These are phyloP conservation scores for Taphrina communis DNA, from an alignment of 1,139 yeast species.

Conservation along the genomic window DNA sequence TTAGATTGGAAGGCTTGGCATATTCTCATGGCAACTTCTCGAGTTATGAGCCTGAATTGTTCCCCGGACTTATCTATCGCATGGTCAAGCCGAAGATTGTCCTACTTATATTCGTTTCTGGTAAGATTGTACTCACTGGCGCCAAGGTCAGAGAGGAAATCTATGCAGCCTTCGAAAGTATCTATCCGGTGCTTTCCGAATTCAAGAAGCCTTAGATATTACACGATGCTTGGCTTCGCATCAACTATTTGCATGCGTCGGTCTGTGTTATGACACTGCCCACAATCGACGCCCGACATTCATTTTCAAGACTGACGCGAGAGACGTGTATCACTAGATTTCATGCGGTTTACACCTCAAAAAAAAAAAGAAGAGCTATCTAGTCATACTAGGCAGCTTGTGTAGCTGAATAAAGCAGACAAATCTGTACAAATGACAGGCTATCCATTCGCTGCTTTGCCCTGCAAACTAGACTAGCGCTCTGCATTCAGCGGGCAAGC, in stretches of 20 bases:
- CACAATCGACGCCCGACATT: slow-evolving; percentile 17
- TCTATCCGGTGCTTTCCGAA: slow-evolving; percentile 97
- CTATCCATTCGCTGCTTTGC: background rate
- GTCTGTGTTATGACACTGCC: slow-evolving; percentile 19
- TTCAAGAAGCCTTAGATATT: slow-evolving; percentile 66
- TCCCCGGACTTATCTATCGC: slow-evolving; percentile 98
- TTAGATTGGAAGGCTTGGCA: slow-evolving; percentile 95
- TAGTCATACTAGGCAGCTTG: background rate
- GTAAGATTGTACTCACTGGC: slow-evolving; percentile 97
- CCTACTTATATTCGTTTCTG: slow-evolving; percentile 90
- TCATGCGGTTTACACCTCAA: background rate
- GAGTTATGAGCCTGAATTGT: slow-evolving; percentile 89
- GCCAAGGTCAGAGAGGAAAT: slow-evolving; percentile 99
- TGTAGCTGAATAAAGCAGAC: slow-evolving; percentile 14
- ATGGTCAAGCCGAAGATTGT: slow-evolving; percentile 99
- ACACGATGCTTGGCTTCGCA: slow-evolving; percentile 10
- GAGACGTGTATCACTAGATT: slow-evolving; percentile 9
- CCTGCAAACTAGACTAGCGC: background rate
- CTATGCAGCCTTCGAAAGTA: slow-evolving; percentile 94
- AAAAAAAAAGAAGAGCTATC: background rate
- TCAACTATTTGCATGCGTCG: slow-evolving; percentile 13
- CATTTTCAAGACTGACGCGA: slow-evolving; percentile 4
- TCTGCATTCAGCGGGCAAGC: too few relatives aligned
- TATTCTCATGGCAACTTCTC: slow-evolving; percentile 99
- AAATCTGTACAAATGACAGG: background rate